These are phyloP conservation scores for Leucaena leucocephala DNA, from an alignment of 306 rosid species.

Conservation along the genomic window DNA sequence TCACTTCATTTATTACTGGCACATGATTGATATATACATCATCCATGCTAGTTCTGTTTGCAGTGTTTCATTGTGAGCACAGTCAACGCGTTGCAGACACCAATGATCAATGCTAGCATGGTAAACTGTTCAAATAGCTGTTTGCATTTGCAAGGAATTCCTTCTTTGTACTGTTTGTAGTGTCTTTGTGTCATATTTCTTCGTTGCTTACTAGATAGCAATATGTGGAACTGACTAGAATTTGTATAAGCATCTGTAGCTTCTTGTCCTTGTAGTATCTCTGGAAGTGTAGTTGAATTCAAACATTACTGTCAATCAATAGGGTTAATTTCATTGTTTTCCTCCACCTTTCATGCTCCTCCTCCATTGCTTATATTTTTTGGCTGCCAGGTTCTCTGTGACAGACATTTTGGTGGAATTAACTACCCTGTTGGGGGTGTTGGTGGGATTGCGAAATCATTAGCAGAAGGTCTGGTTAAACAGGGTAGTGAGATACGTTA, in stretches of 20 bases:
- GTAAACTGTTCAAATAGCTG: slow-evolving; percentile 48
- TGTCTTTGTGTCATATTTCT: slow-evolving; percentile 26
- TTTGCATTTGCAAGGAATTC: slow-evolving; percentile 23
- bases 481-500: slow-evolving; percentile 83
- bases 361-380: slow-evolving; percentile 7
- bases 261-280: slow-evolving; percentile 13
- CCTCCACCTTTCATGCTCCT: neutral
- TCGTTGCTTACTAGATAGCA: slow-evolving; percentile 14
- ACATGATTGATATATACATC: slow-evolving; percentile 20
- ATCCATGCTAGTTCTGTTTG: slow-evolving; percentile 25
- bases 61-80: slow-evolving; percentile 99
- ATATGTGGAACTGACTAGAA: slow-evolving; percentile 12
- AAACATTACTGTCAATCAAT: slow-evolving; percentile 16
- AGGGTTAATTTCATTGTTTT: slow-evolving; percentile 24
- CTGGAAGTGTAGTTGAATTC: slow-evolving; percentile 3
- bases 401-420: slow-evolving; percentile 93
- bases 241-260: slow-evolving; percentile 5
- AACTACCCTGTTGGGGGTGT: slow-evolving; percentile 95
- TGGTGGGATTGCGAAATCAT: slow-evolving; percentile 91
- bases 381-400: slow-evolving; percentile 78
- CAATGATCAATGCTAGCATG: slow-evolving; percentile 99
- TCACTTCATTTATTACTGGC: slow-evolving; percentile 32
- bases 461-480: slow-evolving; percentile 80
- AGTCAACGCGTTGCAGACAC: slow-evolving; percentile 90
- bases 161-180: slow-evolving; percentile 6